Evolutionary conservation across 768 basidiomycete genomes (phyloP).

Genomic region (Pleurotus tuber-regium): DNA sequence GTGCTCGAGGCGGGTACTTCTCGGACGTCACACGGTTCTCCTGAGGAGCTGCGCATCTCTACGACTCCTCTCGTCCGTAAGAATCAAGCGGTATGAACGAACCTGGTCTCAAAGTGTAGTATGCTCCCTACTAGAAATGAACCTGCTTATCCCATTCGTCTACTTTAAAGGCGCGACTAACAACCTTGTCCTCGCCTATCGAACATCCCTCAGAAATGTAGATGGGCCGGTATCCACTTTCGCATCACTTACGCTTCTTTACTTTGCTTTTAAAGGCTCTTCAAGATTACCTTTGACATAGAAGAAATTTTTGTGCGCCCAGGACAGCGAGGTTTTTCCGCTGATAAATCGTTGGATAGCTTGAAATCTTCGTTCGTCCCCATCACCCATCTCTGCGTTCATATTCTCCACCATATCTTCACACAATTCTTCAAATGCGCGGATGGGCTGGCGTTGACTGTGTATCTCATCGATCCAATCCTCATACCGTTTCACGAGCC

Average conservation of each 20-base stretch:
- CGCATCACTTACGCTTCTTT: background rate
- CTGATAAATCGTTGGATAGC: background rate
- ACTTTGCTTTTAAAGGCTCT: background rate
- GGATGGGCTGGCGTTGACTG: background rate
- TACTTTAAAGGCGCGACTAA: background rate
- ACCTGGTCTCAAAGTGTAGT: background rate
- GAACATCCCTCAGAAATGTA: background rate
- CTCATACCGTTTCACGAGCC: background rate
- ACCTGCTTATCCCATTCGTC: background rate
- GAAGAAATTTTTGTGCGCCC: background rate
- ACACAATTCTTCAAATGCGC: background rate
- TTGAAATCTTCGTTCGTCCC: background rate
- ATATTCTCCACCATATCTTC: background rate
- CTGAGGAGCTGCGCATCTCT: background rate
- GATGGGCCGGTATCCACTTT: background rate
- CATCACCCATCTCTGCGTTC: background rate
- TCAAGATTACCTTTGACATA: background rate
- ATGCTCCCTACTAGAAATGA: background rate
- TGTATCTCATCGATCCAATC: background rate
- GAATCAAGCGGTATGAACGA: background rate
- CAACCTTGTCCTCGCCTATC: background rate
- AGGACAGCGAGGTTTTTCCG: conserved; percentile 9
- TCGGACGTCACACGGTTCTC: conserved; percentile 4
- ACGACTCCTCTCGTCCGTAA: background rate
- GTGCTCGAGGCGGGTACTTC: background rate